Evolutionary conservation across 1,284 basidiomycete genomes (phyloP).

Genomic region (Boletellus sp.): DNA sequence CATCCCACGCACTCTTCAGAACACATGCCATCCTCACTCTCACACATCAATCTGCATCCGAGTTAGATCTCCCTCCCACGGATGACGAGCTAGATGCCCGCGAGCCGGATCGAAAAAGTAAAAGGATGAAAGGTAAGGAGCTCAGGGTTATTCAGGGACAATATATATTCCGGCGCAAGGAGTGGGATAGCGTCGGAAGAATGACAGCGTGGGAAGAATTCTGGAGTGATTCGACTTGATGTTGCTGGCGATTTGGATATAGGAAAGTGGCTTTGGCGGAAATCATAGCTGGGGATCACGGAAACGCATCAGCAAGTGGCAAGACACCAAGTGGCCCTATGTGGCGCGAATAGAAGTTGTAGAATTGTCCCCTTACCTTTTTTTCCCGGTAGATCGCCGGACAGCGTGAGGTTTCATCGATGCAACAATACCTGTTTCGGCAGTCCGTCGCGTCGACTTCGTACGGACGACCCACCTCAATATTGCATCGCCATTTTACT

Average conservation of each 20-base stretch:
- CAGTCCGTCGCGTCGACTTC: too few relatives aligned
- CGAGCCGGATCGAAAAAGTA: constrained; percentile 63
- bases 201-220: constrained; percentile 41
- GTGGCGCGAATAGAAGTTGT: too few relatives aligned
- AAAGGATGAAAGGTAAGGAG: constrained; percentile 79
- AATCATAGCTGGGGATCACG: too few relatives aligned
- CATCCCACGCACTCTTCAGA: constrained; percentile 72
- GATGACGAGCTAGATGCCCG: constrained; percentile 72
- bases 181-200: constrained; percentile 28
- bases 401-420: too few relatives aligned
- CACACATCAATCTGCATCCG: constrained; percentile 59
- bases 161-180: constrained; percentile 43
- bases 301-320: too few relatives aligned
- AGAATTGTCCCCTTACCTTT: too few relatives aligned
- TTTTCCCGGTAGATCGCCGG: too few relatives aligned
- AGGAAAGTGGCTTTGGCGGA: too few relatives aligned
- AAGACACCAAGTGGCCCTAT: too few relatives aligned
- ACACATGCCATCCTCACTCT: constrained; percentile 81
- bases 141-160: constrained; percentile 78
- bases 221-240: constrained; percentile 30
- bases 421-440: too few relatives aligned
- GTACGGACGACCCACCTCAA: too few relatives aligned
- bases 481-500: too few relatives aligned
- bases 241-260: not conserved
- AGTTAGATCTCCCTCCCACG: constrained; percentile 49